Evolutionary conservation across 352 stramenopile species (phyloP).

Genomic region (Phytophthora pisi): DNA sequence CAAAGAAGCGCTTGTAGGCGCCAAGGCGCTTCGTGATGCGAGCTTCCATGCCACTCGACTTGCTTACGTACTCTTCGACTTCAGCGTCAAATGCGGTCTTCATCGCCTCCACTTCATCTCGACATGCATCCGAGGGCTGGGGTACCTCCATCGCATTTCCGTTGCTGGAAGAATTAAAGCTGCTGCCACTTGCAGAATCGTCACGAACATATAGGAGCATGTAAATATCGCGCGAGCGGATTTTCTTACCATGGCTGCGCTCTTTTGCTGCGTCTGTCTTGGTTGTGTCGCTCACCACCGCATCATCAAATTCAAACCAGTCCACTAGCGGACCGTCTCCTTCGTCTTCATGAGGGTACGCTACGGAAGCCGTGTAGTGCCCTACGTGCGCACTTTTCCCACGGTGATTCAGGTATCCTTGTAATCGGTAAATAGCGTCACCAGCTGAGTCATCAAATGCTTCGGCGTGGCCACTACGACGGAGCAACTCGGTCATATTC

Average conservation of each 20-base stretch:
- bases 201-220: constrained; percentile 85
- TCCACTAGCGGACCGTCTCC: constrained; percentile 24
- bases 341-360: constrained; percentile 39
- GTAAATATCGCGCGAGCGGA: constrained; percentile 83
- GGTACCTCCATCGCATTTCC: not conserved
- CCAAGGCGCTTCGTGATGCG: constrained; percentile 60
- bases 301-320: constrained; percentile 90
- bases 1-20: constrained; percentile 67
- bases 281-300: constrained; percentile 60
- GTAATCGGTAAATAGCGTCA: constrained; percentile 73
- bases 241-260: constrained; percentile 47
- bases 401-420: constrained; percentile 82
- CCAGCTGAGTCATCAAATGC: constrained; percentile 37
- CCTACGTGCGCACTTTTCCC: constrained; percentile 83
- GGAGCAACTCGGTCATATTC: constrained; percentile 75
- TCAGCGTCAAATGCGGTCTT: constrained; percentile 63
- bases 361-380: constrained; percentile 87
- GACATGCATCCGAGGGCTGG: constrained; percentile 39
- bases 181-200: constrained; percentile 15
- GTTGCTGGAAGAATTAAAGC: not conserved
- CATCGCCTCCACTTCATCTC: constrained; percentile 53
- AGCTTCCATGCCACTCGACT: constrained; percentile 49
- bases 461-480: constrained; percentile 44
- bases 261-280: constrained; percentile 47
- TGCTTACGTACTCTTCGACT: constrained; percentile 49